Base-by-base conservation (phyloP, 345 rosid genomes). In the Hibiscus tridactylites region DNA sequence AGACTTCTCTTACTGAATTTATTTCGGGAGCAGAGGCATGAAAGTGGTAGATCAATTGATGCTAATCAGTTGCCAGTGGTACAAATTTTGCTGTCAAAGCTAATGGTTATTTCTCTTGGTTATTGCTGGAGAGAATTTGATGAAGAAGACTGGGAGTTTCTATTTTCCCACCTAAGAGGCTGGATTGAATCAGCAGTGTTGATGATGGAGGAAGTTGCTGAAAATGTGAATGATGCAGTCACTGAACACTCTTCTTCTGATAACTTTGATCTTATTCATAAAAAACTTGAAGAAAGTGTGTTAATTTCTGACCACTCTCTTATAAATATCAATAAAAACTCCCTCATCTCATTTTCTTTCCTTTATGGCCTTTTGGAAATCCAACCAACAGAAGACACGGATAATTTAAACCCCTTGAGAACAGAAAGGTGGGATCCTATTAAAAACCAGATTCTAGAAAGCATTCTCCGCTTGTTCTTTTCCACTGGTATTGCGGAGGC, bases 101-200 rank as follows among this genome's bases (percentile, higher is more conserved):
- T 94, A 65, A 79, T 87, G 79, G 85, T 84, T 73, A 63, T 88
- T 65, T 86, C 93, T 42, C 85, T 90, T 78, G 88, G 86, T 75
- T 94, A 90, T 86, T 94, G 97, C 82, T 88, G 93, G 83, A 77
- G 83, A 61, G 93, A 91, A 52, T 90, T 94, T 80, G 71, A 73
- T 53, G 92, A 85, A 75, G 96, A 87, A 68, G 98, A 94, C 79
- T 94, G 98, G 97, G 88, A 85, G 19, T 91, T 90, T 73, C 82
- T 88, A 70, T 86, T 88, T 72, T 85, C 78, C 54, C 85, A 82
- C 49, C 71, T 83, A 74, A 91, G 84, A 82, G 70, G 86, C 79
- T 90, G 87, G 91, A 88, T 90, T 78, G 97, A 94, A 81, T 88
- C 95, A 63, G 92, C 86, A 31, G 97, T 94, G 71, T 92, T 94